Evolutionary conservation across 306 rosid species (phyloP).

Genomic region (apple (Malus domestica)): ASM211411v1 NC_041789.1:26725001-26725500

Average conservation of each 20-base stretch:
- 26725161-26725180: not conserved
- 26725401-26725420: not conserved
- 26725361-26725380: not conserved
- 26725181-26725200: no score
- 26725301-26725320: not conserved
- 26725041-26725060: constrained; percentile 1
- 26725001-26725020: not conserved
- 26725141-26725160: not conserved
- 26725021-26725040: constrained; percentile 1
- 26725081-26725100: not conserved
- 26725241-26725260: not conserved
- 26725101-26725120: not conserved
- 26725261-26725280: no score
- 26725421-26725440: not conserved
- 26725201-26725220: no score
- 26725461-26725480: not conserved
- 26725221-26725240: not conserved
- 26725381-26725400: not conserved
- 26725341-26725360: not conserved
- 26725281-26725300: not conserved
- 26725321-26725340: not conserved
- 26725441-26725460: not conserved
- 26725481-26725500: not conserved
- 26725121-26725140: not conserved
- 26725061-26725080: not conserved